These are phyloP conservation scores for Microcyclosporella mali DNA, from an alignment of 2,329 filamentous ascomycete species.

Conservation along the genomic window DNA sequence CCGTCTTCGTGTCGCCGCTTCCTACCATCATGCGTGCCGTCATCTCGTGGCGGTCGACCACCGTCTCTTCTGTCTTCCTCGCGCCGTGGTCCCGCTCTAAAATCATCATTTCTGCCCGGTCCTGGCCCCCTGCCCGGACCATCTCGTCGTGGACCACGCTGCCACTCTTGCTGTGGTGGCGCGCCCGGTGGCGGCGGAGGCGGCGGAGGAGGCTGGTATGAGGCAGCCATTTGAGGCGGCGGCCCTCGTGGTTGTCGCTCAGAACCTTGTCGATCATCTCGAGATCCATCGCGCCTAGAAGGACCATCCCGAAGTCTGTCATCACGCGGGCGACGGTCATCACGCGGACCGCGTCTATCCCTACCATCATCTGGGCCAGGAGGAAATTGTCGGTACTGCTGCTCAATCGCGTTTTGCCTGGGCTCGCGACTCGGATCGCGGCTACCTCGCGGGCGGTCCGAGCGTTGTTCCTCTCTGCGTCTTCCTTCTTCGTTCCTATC, in stretches of 20 bases:
- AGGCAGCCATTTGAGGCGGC: constrained; percentile 8
- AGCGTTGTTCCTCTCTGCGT: constrained; percentile 25
- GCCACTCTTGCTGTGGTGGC: constrained; percentile 14
- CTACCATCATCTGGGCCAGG: constrained; percentile 21
- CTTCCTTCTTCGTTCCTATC: constrained; percentile 13
- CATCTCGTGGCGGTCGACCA: constrained; percentile 14
- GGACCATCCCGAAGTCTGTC: constrained; percentile 13
- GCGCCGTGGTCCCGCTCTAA: constrained; percentile 16
- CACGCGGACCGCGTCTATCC: constrained; percentile 19
- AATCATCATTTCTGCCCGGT: constrained; percentile 17
- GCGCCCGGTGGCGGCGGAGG: constrained; percentile 6
- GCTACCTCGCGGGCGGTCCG: constrained; percentile 17
- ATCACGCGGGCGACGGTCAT: constrained; percentile 23
- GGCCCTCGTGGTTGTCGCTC: constrained; percentile 17
- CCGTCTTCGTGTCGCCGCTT: constrained; percentile 28
- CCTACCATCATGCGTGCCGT: constrained; percentile 15
- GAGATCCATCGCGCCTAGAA: background rate
- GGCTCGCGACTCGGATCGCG: constrained; percentile 26
- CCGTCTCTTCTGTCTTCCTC: constrained; percentile 18
- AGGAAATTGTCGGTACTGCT: constrained; percentile 10
- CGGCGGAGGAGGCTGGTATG: constrained; percentile 3
- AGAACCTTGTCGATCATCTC: constrained; percentile 12
- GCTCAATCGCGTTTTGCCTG: constrained; percentile 14
- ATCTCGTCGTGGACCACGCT: constrained; percentile 14
- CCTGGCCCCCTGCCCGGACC: constrained; percentile 12